Percentiles rank a stretch among this genome's conserved stretches.
Conservation (phyloP, 345 rosid genomes). For the Pugionium dolabratum region DNA sequence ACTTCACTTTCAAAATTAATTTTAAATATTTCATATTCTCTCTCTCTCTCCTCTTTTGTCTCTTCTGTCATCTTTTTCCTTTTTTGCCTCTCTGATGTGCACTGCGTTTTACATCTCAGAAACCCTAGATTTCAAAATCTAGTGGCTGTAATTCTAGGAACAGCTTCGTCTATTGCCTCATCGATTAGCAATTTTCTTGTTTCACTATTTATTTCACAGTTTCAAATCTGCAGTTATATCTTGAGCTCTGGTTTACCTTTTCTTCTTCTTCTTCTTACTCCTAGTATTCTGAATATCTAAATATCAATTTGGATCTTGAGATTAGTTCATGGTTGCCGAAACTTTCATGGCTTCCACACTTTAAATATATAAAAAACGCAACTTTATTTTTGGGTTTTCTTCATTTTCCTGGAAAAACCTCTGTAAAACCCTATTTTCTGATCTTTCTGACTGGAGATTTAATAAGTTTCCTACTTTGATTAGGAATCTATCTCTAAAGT, state of each 20-base stretch:
- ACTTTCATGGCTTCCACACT: background rate
- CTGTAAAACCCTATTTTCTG: constrained; percentile 22
- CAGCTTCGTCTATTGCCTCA: background rate
- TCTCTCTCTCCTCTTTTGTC: constrained; percentile 26
- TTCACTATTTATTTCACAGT: background rate
- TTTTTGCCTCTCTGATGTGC: constrained; percentile 22
- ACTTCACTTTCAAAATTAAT: constrained; percentile 10
- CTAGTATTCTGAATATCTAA: background rate
- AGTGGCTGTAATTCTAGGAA: constrained; percentile 16
- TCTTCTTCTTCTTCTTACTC: background rate
- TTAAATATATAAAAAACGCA: background rate
- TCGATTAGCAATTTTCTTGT: constrained; percentile 1
- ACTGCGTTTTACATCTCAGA: constrained; percentile 39
- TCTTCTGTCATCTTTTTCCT: constrained; percentile 26
- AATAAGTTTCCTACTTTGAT: constrained; percentile 9
- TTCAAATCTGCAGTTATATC: constrained; percentile 20
- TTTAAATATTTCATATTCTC: constrained; percentile 1
- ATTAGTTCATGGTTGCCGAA: constrained; percentile 32
- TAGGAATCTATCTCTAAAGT: background rate
- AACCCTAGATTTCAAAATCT: constrained; percentile 44
- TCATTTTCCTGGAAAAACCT: background rate
- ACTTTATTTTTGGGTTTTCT: background rate
- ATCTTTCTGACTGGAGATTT: background rate
- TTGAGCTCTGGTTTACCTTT: constrained; percentile 9
- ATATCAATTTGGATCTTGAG: constrained; percentile 42